Conservation (phyloP, 139 green algal species). For the Chlorella sp. region DNA sequence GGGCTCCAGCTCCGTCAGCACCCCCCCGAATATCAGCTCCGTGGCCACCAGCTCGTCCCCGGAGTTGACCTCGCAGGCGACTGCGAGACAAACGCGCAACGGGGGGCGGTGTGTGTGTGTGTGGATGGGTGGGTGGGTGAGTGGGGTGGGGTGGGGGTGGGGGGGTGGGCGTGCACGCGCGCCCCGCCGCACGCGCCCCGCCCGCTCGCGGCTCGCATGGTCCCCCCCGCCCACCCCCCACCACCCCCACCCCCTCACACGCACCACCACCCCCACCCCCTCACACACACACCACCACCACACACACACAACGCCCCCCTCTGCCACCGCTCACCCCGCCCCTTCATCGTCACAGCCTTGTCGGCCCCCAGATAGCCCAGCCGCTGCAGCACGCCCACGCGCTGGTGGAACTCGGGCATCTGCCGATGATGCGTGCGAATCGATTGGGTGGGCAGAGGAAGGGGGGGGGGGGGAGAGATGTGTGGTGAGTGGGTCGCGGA, state of each 20-base stretch:
- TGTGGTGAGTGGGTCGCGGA: too few relatives aligned
- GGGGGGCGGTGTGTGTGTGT: too few relatives aligned
- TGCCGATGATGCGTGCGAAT: too few relatives aligned
- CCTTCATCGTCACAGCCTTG: slow-evolving; percentile 79
- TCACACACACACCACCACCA: too few relatives aligned
- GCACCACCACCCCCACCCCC: too few relatives aligned
- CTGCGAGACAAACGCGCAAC: too few relatives aligned
- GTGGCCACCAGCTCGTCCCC: slow-evolving; percentile 92
- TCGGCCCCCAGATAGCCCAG: slow-evolving; percentile 83
- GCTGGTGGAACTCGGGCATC: slow-evolving; percentile 89
- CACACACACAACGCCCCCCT: neutral
- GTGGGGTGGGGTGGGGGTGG: neutral
- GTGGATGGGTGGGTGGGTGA: too few relatives aligned
- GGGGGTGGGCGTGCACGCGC: neutral
- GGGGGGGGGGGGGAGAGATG: too few relatives aligned
- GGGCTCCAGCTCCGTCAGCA: slow-evolving; percentile 76
- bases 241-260: neutral
- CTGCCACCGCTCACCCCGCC: neutral
- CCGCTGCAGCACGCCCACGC: slow-evolving; percentile 72
- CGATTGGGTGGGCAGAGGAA: too few relatives aligned
- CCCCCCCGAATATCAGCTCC: slow-evolving; percentile 89
- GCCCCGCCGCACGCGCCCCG: neutral
- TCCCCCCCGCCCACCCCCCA: neutral
- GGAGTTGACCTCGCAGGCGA: slow-evolving; percentile 90
- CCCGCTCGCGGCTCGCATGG: neutral